A percentile compares a stretch with the other conserved stretches of the same genome.
These are phyloP conservation scores for Ophiostoma australiae DNA, from an alignment of 2,329 filamentous ascomycete genomes.

Conservation along the genomic window DNA sequence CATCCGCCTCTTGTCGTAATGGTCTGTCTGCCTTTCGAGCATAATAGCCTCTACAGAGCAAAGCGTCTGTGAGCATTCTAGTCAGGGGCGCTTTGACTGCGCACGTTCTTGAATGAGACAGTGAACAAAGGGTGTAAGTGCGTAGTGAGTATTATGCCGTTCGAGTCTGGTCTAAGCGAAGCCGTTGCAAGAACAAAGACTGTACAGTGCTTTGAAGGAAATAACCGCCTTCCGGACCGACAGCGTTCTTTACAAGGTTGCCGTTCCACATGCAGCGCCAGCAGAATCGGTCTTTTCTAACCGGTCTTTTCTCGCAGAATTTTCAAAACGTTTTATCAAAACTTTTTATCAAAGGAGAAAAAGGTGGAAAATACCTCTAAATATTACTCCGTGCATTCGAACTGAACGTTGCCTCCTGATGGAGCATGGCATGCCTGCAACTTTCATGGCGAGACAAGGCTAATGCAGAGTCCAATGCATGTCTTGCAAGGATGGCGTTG, in stretches of 20 bases:
- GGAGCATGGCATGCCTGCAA: neutral
- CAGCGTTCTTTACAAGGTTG: neutral
- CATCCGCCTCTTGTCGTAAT: neutral
- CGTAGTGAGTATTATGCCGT: neutral
- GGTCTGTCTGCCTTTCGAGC: no score
- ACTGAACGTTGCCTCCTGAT: neutral
- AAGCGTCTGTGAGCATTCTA: neutral
- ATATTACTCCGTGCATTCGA: no score
- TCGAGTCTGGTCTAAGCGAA: no score
- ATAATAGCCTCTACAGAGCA: neutral
- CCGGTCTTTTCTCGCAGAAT: neutral
- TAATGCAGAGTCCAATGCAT: conserved; percentile 11
- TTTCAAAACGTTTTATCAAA: no score
- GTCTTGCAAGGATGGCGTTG: neutral
- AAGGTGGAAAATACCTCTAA: no score
- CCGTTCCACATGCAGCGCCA: neutral
- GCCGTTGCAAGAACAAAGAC: neutral
- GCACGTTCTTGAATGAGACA: neutral
- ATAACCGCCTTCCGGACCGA: no score
- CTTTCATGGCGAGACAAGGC: neutral
- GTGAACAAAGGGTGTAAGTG: neutral
- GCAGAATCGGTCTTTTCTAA: neutral
- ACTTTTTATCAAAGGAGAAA: no score
- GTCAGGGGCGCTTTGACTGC: neutral
- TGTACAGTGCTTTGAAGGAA: no score